Evolutionary conservation across 1,139 yeast species (phyloP), one percentile per base, ranked within the genome.

Genomic region (Pichia sp.): DNA sequence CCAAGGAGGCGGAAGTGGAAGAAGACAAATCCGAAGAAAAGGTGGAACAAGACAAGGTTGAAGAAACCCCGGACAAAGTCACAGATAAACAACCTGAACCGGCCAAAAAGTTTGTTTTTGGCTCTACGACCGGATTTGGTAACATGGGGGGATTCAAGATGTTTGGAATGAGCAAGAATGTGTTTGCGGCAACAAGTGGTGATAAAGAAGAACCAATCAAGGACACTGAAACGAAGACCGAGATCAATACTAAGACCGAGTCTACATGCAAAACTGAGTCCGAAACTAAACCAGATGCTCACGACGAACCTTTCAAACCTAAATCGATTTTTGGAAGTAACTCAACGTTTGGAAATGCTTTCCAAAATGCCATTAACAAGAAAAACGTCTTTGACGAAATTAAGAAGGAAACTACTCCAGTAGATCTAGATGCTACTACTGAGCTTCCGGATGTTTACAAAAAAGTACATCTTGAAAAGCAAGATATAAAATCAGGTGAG

Each of bases 401-500:
- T 55, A 55, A 23, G 36, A 52, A 4, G 54, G 26, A 34, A 34
- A 6, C 23, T 5, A 34, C 26, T 10, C 36, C 11, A n/a, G 26
- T 7, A 34, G 26, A 6, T 16, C 36, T n/a, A 7, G 10, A 31
- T 7, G 10, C 33, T 7, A 31, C 9, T 7, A 34, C 36, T 10
- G 36, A 34, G 3, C 42, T 39, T 9, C 44, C 45, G 4, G 64
- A 55, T 50, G 62, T 59, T 45, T 74, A 71, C 56, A 69, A 73
- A 52, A 75, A 72, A 52, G 76, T 75, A 3, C 77, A 75, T 44
- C 64, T 77, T 44, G 67, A 65, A 23, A 75, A 77, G 48, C 79
- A 79, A 48, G 73, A 72, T 10, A 68, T 83, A 5, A 77, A 79
- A 47, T 87, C 97, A 0, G 98, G 98, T 2, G 98, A 94, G 63